Conservation (phyloP, 2,329 filamentous ascomycete genomes). For the Fusarium solani-melongenae region DNA sequence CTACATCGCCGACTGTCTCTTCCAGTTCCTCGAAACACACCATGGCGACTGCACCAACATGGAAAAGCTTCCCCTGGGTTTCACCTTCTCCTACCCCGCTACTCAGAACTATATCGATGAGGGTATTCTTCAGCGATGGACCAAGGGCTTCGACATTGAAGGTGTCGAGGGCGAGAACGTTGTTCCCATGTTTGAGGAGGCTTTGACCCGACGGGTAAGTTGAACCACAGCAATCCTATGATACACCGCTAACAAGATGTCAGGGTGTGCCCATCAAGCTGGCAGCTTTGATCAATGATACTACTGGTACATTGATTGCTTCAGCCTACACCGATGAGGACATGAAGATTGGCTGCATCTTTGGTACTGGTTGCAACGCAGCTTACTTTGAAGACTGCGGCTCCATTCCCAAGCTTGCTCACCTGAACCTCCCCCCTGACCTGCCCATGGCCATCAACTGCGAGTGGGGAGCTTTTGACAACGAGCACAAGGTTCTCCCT, state of each 20-base stretch:
- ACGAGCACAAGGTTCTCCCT: constrained; percentile 88
- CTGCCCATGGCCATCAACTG: constrained; percentile 96
- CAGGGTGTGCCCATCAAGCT: constrained; percentile 92
- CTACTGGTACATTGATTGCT: constrained; percentile 94
- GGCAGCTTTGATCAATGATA: constrained; percentile 95
- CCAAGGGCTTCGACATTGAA: constrained; percentile 94
- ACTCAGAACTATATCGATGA: constrained; percentile 95
- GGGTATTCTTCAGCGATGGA: constrained; percentile 93
- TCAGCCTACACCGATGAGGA: constrained; percentile 94
- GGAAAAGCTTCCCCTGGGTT: constrained; percentile 81
- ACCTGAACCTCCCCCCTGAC: constrained; percentile 87
- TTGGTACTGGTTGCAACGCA: constrained; percentile 97
- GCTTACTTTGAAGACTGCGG: constrained; percentile 97
- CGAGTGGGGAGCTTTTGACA: constrained; percentile 97
- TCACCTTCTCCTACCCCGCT: constrained; percentile 96
- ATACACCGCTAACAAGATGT: constrained; percentile 18
- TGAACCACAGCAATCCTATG: background rate
- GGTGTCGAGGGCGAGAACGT: constrained; percentile 93
- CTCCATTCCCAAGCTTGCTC: constrained; percentile 90
- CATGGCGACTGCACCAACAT: constrained; percentile 74
- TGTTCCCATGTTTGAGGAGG: constrained; percentile 86
- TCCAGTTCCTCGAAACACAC: constrained; percentile 90
- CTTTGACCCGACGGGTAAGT: constrained; percentile 69
- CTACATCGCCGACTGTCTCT: constrained; percentile 91
- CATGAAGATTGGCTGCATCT: constrained; percentile 97